Conservation (phyloP, 805 yeast species). For the Candida glaebosa region DNA sequence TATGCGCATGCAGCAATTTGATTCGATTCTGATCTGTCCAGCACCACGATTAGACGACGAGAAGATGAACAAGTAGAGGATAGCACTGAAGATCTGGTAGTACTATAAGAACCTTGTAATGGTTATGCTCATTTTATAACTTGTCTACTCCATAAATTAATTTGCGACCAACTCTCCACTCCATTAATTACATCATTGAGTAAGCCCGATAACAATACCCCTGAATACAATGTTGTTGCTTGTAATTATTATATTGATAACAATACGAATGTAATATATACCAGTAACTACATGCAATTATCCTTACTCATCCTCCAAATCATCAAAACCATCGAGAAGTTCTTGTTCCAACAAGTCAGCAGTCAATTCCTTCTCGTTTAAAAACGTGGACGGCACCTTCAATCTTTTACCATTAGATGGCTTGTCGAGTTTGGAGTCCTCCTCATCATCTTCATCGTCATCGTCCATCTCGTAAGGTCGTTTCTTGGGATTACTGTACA, state of each 20-base stretch:
- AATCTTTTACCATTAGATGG: conserved; percentile 8
- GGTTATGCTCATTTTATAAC: too few relatives aligned
- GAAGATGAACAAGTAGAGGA: neutral
- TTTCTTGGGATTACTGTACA: conserved; percentile 16
- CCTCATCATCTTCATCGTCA: conserved; percentile 19
- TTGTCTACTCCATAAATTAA: too few relatives aligned
- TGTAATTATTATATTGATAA: too few relatives aligned
- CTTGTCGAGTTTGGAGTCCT: conserved; percentile 7
- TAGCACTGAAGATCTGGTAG: too few relatives aligned
- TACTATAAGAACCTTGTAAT: too few relatives aligned
- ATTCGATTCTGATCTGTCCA: neutral
- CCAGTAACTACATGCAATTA: neutral
- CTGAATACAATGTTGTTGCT: neutral
- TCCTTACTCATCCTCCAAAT: conserved; percentile 31
- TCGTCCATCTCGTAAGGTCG: conserved; percentile 15
- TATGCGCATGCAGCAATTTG: neutral
- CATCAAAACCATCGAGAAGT: conserved; percentile 51
- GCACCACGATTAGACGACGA: neutral
- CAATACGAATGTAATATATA: neutral
- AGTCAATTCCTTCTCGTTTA: conserved; percentile 3
- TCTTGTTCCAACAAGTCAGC: conserved; percentile 45
- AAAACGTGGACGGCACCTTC: conserved; percentile 3
- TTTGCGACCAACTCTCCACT: neutral
- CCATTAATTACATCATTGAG: neutral
- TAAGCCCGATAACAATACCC: neutral